Base-by-base conservation (phyloP, 2,329 filamentous ascomycete species). In the Ophiosphaerella narmari region DNA sequence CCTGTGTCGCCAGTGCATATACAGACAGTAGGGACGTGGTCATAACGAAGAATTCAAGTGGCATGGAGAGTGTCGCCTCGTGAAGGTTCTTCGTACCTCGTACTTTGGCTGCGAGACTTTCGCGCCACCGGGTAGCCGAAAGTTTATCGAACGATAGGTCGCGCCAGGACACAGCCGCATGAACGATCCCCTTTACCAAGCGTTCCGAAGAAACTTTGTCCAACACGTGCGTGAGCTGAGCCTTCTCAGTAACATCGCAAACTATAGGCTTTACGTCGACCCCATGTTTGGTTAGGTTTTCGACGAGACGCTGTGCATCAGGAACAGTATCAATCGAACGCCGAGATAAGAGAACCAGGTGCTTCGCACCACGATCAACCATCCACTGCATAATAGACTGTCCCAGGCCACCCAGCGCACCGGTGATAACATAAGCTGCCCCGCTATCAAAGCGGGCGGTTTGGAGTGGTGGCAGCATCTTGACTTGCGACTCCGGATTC, bases 41-140 rank as follows among this genome's bases (percentile, higher is more conserved):
- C 48, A 63, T 54, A 23, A 57, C 33, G 48, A 65, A 63, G 54
- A 66, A 61, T 36, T 62, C 58, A 9, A 63, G 51, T 7, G 53
- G 43, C 13, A 8, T 16, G 2, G 43, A 29, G 5, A 26, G 16
- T 2, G 41, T 31, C 3, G 46, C 41, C 23, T 48, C 26, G 57
- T 65, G 63, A n/a, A 65, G 48, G 41, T 65, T 60, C 46, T 48
- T 52, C 2, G 62, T 55, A 13, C 63, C 64, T 1, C 32, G 35
- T 12, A 63, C 51, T 37, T 67, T 67, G n/a, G 64, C 58, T 9
- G 44, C 24, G 4, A 52, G n/a, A 12, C 21, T 41, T 12, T 42
- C 34, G 11, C 37, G 44, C 13, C 13, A 50, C 7, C 23, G 6
- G 8, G 18, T 26, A 14, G 42, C 13, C 6, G 45, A 14, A 40